phyloP scores from a whole-genome alignment of 148 eudicot genomes.

The Rhododendron griersonianum region DNA sequence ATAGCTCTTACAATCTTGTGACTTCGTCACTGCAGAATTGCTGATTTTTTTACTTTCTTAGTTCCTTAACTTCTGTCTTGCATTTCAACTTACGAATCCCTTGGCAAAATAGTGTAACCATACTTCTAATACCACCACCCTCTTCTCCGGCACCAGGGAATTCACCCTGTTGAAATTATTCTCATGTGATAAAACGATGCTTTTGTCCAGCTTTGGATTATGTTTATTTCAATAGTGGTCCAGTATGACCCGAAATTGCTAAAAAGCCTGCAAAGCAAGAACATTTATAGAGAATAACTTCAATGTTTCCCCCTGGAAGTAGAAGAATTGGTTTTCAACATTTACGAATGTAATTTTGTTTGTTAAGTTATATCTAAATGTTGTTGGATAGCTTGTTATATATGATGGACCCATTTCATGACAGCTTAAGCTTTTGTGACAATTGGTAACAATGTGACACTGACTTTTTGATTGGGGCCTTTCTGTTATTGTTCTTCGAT shows the following conservation, averaged over 20 bases:
- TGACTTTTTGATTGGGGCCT: background rate
- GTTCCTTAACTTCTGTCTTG: background rate
- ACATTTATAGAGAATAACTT: background rate
- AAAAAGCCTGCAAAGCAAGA: background rate
- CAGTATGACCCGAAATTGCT: background rate
- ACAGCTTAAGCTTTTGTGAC: background rate
- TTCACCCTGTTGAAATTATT: background rate
- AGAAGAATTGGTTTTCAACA: background rate
- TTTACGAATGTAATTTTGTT: background rate
- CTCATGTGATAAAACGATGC: background rate
- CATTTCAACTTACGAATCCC: background rate
- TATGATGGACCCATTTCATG: background rate
- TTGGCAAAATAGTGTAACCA: background rate
- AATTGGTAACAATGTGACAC: background rate
- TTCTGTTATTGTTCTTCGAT: background rate
- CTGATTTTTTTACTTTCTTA: background rate
- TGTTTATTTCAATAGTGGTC: background rate
- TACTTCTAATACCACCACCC: background rate
- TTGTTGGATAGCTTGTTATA: background rate
- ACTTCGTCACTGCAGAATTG: background rate
- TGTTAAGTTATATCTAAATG: background rate
- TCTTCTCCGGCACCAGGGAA: background rate
- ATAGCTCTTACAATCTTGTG: no score
- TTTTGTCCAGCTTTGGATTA: background rate
- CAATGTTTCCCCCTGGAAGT: background rate